Base-by-base conservation (phyloP, 257 asterid species). In the Prunella vulgaris region DNA sequence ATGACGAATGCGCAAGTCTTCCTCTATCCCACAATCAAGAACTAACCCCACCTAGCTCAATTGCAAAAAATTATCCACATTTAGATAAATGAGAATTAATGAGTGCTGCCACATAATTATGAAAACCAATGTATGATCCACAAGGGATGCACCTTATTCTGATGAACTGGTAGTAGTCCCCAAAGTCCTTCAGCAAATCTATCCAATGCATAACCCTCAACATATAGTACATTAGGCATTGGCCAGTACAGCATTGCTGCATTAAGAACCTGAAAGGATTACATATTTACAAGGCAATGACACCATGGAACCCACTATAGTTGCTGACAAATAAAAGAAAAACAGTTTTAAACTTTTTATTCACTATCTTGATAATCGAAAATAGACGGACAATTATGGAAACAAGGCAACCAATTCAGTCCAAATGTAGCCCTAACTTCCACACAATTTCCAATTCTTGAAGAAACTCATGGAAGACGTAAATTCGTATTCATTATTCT, bases 181-280 rank as follows among this genome's bases (percentile, higher is more conserved):
- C 98, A 92, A 73, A 77, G 82, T 40, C 96, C 98, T 84, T 90
- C 90, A 18, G 98, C 96, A 80, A 92, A 90, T 77, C 92, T 83
- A 80, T 92, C 96, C 49, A 92, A 85, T 27, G 98, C 98, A 73
- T 86, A 92, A 18, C 98, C 98, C 83, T 92, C 98, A 66, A 92
- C 98, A 61, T 92, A 92, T 8, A 88, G 76, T 4, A 86, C 90
- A 80, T 92, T 88, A 0, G 93, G 81, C 92, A 92, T 86, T 32
- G 98, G 96, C 98, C 97, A 92, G 73, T 90, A 92, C 64, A 92
- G 96, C 97, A 88, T 86, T 76, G 97, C 97, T 72, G 98, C 98
- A 92, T 92, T 92, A 74, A 92, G 97, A 82, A 92, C 98, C 98
- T 90, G 96, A 25, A 78, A 77, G 70, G 70, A 77, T 78, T 74